A percentile compares a stretch with the other conserved stretches of the same genome.
Evolutionary conservation across 164 flowering plant species (phyloP).

Genomic region (Santalum album): DNA sequence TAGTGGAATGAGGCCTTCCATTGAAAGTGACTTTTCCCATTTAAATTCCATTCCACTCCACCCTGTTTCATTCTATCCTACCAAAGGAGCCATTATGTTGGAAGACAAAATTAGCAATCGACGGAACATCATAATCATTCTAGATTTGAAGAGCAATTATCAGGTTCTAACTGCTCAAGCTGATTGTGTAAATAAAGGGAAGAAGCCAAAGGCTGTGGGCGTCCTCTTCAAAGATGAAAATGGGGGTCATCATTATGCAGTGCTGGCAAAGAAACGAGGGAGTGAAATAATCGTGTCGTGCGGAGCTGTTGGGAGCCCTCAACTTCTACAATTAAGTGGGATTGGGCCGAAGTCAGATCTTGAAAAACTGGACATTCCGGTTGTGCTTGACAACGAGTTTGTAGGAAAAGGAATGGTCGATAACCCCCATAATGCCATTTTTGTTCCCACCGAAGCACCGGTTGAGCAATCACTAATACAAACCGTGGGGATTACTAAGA

Average conservation of each 20-base stretch:
- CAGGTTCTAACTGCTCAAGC: neutral
- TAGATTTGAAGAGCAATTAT: no score
- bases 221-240: constrained; percentile 80
- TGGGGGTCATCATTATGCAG: constrained; percentile 53
- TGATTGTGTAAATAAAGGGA: constrained; percentile 25
- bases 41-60: no score
- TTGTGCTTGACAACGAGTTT: constrained; percentile 42
- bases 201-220: constrained; percentile 62
- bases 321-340: constrained; percentile 76
- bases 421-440: constrained; percentile 79
- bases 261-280: constrained; percentile 20
- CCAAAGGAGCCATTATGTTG: no score
- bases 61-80: no score
- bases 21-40: no score
- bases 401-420: constrained; percentile 89
- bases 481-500: constrained; percentile 83
- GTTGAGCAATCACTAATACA: constrained; percentile 69
- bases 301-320: constrained; percentile 92
- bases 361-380: constrained; percentile 45
- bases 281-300: constrained; percentile 70
- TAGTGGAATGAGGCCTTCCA: no score
- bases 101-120: no score
- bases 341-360: constrained; percentile 68
- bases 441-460: constrained; percentile 49
- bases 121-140: no score